phyloP scores from a whole-genome alignment of 2,329 filamentous ascomycete species.

The Aspergillus sp. region DNA sequence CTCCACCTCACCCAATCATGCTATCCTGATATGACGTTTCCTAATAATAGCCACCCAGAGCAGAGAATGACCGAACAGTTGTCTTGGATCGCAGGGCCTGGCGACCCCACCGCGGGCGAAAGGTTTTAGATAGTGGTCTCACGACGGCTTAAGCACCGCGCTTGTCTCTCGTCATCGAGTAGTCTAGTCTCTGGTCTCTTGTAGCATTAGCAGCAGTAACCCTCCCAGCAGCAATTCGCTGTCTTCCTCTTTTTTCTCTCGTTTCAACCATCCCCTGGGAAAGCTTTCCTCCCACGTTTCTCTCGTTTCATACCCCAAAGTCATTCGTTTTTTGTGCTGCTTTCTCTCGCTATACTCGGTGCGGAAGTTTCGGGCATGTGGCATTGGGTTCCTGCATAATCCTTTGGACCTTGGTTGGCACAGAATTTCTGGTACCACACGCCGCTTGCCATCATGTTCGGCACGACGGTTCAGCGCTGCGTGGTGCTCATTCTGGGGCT shows the following conservation, averaged over 20 bases:
- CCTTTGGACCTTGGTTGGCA: neutral
- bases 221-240: neutral
- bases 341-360: too few relatives aligned
- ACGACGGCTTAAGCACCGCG: neutral
- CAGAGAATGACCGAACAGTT: neutral
- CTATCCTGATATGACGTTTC: conserved; percentile 8
- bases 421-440: conserved; percentile 6
- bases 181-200: neutral
- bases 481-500: conserved; percentile 8
- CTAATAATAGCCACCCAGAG: conserved; percentile 7
- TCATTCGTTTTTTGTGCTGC: conserved; percentile 5
- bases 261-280: neutral
- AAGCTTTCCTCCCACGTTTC: neutral
- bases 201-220: neutral
- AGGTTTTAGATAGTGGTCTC: conserved; percentile 8
- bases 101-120: conserved; percentile 10
- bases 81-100: conserved; percentile 3
- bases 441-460: conserved; percentile 6
- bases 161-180: neutral
- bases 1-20: conserved; percentile 1
- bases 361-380: conserved; percentile 4
- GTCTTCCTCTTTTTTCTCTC: conserved; percentile 1
- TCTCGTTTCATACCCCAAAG: neutral
- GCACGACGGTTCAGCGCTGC: conserved; percentile 2
- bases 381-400: neutral